These are phyloP conservation scores for Sclerotinia glacialis DNA, from an alignment of 2,329 filamentous ascomycete genomes.

Conservation along the genomic window DNA sequence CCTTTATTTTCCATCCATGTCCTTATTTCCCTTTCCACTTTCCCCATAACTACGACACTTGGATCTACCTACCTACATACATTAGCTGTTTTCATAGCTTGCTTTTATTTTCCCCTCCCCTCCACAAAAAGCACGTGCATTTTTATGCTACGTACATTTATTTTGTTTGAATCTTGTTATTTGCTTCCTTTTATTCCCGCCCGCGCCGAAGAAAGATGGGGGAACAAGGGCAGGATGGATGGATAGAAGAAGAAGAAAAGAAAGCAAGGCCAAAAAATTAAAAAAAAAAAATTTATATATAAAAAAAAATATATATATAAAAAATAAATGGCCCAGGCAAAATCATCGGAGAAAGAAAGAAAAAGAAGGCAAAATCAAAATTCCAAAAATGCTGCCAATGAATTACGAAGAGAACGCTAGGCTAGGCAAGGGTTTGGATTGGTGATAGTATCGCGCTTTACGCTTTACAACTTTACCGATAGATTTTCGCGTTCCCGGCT, in stretches of 20 bases:
- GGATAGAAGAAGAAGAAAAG: too few species aligned
- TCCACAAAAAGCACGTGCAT: slow-evolving; percentile 24
- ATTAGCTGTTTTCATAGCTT: slow-evolving; percentile 20
- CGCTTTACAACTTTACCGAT: slow-evolving; percentile 2
- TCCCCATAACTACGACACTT: slow-evolving; percentile 6
- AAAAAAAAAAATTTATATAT: too few species aligned
- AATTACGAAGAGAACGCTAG: slow-evolving; percentile 4
- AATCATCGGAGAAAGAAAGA: neutral
- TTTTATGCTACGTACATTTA: slow-evolving; percentile 9
- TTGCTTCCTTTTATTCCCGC: neutral
- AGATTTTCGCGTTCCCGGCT: slow-evolving; percentile 20
- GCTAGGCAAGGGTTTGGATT: slow-evolving; percentile 17
- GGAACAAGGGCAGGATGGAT: too few species aligned
- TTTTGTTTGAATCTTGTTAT: neutral
- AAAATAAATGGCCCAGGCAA: neutral
- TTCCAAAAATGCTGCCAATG: neutral
- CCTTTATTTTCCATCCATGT: neutral
- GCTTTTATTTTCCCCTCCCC: slow-evolving; percentile 13
- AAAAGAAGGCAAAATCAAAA: neutral
- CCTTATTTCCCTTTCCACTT: neutral
- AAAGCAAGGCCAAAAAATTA: neutral
- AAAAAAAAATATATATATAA: neutral
- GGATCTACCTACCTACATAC: slow-evolving; percentile 2
- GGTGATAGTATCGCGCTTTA: slow-evolving; percentile 17
- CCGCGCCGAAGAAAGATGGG: slow-evolving; percentile 9